Evolutionary conservation across 2,329 filamentous ascomycete species (phyloP), one percentile per base, ranked within the genome.

Genomic region (Sporothrix sp.): DNA sequence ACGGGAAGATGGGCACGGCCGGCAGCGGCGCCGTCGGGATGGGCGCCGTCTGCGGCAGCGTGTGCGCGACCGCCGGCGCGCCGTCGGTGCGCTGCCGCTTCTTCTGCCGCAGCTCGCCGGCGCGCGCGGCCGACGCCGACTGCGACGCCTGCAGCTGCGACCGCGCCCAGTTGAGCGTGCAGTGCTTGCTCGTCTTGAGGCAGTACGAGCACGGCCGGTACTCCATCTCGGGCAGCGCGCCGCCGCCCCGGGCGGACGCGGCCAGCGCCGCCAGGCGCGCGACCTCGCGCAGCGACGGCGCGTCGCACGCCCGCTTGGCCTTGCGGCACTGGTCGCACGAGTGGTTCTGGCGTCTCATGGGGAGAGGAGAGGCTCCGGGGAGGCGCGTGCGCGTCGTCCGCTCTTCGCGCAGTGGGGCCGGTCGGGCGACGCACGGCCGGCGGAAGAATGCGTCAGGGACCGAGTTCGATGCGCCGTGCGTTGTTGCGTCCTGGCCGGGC

Each of bases 141-240:
- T 50, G 50, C 27, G 47, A 46, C 20, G 46, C 27, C 37, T 53
- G 56, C 11, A 56, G 50, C 43, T 60, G 58, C 2, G 57, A 54
- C 0, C 58, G 54, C 2, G 58, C 58, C 58, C 58, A 60, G 36
- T 58, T 50, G 18, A 58, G 51, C 9, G 58, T 60, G 52, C 58
- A 60, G 11, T 48, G 42, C 44, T 60, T 60, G 48, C 58, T 58
- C 1, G 58, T 59, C 35, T 54, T 55, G 36, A 51, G 47, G 39
- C 59, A 60, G 44, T 60, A 60, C 1, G 57, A 60, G 40, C 58
- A 60, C 10, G 55, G 49, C 16, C 45, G 25, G 18, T 52, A 32
- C 27, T 48, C 42, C 32, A 11, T 4, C 4, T 54, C 52, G 20
- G 16, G 28, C 14, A 45, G 13, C 11, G 43, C 5, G 4, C 18